Conservation (phyloP, 306 rosid species). For the Quercus aquifolioides region DNA sequence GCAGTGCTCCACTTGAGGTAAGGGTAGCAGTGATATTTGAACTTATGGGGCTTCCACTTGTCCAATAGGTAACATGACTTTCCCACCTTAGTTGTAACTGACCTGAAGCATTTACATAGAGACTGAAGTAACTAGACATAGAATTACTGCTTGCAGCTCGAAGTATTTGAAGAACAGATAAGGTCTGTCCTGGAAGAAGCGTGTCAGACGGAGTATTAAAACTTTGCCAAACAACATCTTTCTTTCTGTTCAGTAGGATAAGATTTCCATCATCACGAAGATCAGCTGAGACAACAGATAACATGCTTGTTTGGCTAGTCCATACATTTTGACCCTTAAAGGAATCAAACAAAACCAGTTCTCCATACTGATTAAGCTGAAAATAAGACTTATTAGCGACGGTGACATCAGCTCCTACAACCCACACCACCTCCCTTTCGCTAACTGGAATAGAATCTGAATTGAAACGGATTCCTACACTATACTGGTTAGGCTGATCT, state of each 20-base stretch:
- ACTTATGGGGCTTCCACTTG: constrained; percentile 39
- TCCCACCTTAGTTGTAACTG: constrained; percentile 69
- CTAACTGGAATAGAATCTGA: constrained; percentile 48
- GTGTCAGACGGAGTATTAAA: constrained; percentile 67
- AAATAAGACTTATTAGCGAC: constrained; percentile 64
- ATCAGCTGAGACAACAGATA: constrained; percentile 51
- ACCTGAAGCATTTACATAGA: constrained; percentile 62
- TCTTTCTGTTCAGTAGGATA: constrained; percentile 44
- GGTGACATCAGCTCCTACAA: constrained; percentile 50
- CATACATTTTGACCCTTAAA: constrained; percentile 32
- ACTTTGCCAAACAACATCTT: constrained; percentile 66
- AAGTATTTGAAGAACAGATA: constrained; percentile 39
- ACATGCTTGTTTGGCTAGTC: constrained; percentile 47
- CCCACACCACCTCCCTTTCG: constrained; percentile 61
- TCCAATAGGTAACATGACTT: constrained; percentile 62
- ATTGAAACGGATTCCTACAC: constrained; percentile 66
- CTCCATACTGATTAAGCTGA: constrained; percentile 54
- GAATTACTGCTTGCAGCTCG: constrained; percentile 53
- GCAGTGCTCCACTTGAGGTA: constrained; percentile 56
- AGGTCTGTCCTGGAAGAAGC: constrained; percentile 77
- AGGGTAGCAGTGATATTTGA: constrained; percentile 57
- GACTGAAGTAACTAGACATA: constrained; percentile 61
- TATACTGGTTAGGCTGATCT: constrained; percentile 51
- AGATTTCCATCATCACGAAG: constrained; percentile 72
- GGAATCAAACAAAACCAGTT: constrained; percentile 57